Evolutionary conservation across 73 alveolate species (phyloP).

Genomic region (Paramecium caudatum): DNA sequence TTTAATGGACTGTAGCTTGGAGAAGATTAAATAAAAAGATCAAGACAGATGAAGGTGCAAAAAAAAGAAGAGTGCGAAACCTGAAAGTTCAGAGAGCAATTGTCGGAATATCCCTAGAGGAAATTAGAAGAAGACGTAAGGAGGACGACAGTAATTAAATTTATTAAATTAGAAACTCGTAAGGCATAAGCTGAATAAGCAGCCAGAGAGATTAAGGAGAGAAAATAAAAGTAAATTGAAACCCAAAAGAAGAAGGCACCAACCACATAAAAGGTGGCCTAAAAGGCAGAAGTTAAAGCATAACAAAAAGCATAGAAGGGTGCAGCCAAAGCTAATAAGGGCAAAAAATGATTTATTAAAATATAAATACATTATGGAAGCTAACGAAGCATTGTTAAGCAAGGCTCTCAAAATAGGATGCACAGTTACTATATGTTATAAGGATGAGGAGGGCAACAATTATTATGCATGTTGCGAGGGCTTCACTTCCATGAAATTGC

Average conservation of each 20-base stretch:
- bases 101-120: constrained; percentile 95
- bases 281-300: constrained; percentile 58
- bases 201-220: constrained; percentile 90
- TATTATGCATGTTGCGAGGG: constrained; percentile 58
- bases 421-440: constrained; percentile 53
- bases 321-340: constrained; percentile 34
- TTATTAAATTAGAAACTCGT: constrained; percentile 77
- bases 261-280: constrained; percentile 23
- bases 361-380: constrained; percentile 55
- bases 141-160: constrained; percentile 75
- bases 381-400: constrained; percentile 3
- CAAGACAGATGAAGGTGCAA: constrained; percentile 87
- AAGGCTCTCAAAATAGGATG: constrained; percentile 54
- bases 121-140: constrained; percentile 90
- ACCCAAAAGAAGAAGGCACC: constrained; percentile 50
- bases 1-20: constrained; percentile 98
- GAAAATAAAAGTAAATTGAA: constrained; percentile 80
- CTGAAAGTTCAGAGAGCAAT: constrained; percentile 94
- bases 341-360: constrained; percentile 36
- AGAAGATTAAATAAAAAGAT: constrained; percentile 93
- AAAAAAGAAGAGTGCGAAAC: constrained; percentile 89
- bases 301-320: constrained; percentile 37
- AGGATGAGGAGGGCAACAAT: constrained; percentile 45
- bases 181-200: constrained; percentile 89
- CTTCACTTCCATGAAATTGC: constrained; percentile 21